Base-by-base conservation (phyloP, 495 filamentous ascomycete genomes). In the Penicillium paradoxum region DNA sequence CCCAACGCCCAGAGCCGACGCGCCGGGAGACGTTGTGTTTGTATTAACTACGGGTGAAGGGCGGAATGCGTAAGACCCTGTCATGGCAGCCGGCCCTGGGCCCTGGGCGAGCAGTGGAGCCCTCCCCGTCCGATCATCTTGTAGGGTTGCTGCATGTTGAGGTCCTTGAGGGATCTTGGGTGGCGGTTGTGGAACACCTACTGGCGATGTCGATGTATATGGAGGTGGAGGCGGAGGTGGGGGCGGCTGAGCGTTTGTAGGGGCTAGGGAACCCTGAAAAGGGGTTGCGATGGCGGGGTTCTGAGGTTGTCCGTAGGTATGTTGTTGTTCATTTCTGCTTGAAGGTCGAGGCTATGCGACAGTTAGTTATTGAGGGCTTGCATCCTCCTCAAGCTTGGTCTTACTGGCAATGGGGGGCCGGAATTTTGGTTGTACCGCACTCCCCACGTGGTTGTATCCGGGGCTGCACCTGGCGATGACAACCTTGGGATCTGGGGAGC, bases 1-100 rank as follows among this genome's bases (percentile, higher is more conserved):
- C 6, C 78, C 79, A 47, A 67, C 60, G 0, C 81, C 80, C 30
- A 84, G 55, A 13, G 76, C 76, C 46, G 79, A 80, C 10, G 71
- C 37, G 37, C 56, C 55, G 13, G 67, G 50, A 6, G 59, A 40
- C 11, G 61, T 32, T 18, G 57, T 21, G 43, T 56, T 57, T 6
- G 57, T 46, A 32, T 55, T 56, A 15, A 54, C 45, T 0, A 57
- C 37, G n/a, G n/a, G n/a, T n/a, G n/a, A n/a, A 54, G 59, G 55
- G 1, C 44, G 49, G 8, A 55, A 43, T 18, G 44, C 58, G 45
- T 61, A 65, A 2, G 53, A 58, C 25, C 61, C 55, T 9, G 52
- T 44, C 36, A 49, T 57, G 30, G 59, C 57, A 32, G 59, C 52
- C 13, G 61, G 54, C 2, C 54, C 63, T 27, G 38, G 19, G 2